Conservation (phyloP, 2,329 filamentous ascomycete species). For the Corniculantispora saksenae region DNA sequence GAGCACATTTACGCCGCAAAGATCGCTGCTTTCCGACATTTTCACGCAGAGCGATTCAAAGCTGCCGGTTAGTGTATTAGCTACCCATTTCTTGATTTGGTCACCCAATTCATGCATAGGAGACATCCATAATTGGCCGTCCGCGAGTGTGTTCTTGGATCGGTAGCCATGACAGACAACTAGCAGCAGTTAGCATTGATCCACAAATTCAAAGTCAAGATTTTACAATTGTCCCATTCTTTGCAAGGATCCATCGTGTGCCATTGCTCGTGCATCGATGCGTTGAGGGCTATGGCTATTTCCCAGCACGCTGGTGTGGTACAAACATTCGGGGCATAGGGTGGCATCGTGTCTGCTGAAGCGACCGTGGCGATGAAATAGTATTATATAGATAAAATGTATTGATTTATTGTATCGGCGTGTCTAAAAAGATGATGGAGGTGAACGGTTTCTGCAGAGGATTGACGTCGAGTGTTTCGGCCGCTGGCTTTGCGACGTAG, state of each 20-base stretch:
- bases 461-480: not conserved
- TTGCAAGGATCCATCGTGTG: not conserved
- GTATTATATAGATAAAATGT: not conserved
- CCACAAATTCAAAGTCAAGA: too few species aligned
- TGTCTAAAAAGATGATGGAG: not conserved
- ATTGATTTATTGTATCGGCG: not conserved
- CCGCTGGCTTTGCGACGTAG: not conserved
- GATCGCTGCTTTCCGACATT: not conserved
- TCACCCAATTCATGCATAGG: not conserved
- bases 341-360: not conserved
- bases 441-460: not conserved
- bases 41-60: not conserved
- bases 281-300: not conserved
- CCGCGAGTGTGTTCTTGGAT: not conserved
- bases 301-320: not conserved
- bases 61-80: not conserved
- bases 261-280: not conserved
- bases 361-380: not conserved
- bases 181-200: not conserved
- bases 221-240: not conserved
- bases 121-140: not conserved
- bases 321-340: not conserved
- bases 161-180: not conserved
- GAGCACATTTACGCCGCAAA: not conserved
- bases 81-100: not conserved